Evolutionary conservation across 2,329 filamentous ascomycete genomes (phyloP).

Genomic region (Botryotinia convoluta): DNA sequence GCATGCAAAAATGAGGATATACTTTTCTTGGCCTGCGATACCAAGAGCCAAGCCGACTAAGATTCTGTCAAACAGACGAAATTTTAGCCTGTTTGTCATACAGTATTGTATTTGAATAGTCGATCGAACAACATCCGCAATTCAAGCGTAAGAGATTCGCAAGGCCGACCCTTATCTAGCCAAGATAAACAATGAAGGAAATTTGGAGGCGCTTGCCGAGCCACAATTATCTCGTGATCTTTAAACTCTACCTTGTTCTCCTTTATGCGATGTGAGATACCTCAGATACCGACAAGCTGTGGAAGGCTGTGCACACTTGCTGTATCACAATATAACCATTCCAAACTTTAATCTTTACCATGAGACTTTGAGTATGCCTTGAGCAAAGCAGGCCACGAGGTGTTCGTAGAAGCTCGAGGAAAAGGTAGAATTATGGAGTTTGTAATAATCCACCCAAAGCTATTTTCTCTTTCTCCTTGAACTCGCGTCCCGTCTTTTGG

Average conservation of each 20-base stretch:
- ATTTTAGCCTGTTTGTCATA: not conserved
- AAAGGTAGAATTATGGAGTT: not conserved
- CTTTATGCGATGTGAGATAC: not conserved
- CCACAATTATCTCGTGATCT: not conserved
- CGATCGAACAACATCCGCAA: not conserved
- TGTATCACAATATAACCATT: not conserved
- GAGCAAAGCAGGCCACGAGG: not conserved
- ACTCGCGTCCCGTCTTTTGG: not conserved
- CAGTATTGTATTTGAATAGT: not conserved
- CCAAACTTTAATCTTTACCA: not conserved
- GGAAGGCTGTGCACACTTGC: not conserved
- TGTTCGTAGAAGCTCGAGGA: not conserved
- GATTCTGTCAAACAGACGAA: not conserved
- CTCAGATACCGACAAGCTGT: not conserved
- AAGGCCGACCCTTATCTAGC: not conserved
- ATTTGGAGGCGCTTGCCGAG: not conserved
- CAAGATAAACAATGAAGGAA: not conserved
- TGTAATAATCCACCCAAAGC: not conserved
- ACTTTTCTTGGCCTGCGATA: not conserved
- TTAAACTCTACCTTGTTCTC: not conserved
- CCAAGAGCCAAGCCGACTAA: not conserved
- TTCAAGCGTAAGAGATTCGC: not conserved
- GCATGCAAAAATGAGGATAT: conserved; percentile 1
- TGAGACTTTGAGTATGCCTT: not conserved
- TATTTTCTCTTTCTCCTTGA: not conserved